Evolutionary conservation across 2,329 filamentous ascomycete genomes (phyloP), one percentile per base, ranked within the genome.

Genomic region (Nemania serpens): DNA sequence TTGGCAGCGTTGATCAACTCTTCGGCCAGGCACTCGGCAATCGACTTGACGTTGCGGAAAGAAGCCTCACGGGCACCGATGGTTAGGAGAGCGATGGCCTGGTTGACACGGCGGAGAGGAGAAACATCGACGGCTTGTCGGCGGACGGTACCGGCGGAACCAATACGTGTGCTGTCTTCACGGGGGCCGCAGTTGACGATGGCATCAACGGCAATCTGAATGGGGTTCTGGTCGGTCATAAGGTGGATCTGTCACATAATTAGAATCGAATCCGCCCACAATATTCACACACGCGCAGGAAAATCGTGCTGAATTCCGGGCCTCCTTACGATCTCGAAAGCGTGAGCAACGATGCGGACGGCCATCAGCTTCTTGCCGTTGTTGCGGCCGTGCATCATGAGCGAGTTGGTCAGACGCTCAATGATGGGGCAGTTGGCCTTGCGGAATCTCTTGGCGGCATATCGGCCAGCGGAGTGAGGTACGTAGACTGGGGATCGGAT

Each of bases 311-410:
- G 25, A 13, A 54, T 55, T 2, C 13, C 52, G 58, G 58, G 56
- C 17, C 52, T 69, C 90, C 91, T 81, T 90, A 97, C 94, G 81
- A 99, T 99, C 88, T 99, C 96, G 84, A 99, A 99, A 76, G 94
- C 83, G 87, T 99, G 95, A 74, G 93, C 93, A 76, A 99, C 93
- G 75, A 99, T 99, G 84, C 95, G 93, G 81, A 98, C 94, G 79
- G 95, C 96, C 93, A 96, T 97, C 79, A 98, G 89, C 92, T 99
- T 99, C 91, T 99, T 99, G 84, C 95, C 95, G 91, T 97, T 99
- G 91, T 99, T 99, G 84, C 95, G 95, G 83, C 95, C 95, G 90
- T 99, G 97, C 94, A 98, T 98, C 96, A 99, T 99, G 81, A 99
- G 90, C 64, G 95, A 98, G 91, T 99, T 99, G 88, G 95, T 99